These are phyloP conservation scores for Lasiosphaeria hispida DNA, from an alignment of 495 filamentous ascomycete genomes.

Conservation along the genomic window DNA sequence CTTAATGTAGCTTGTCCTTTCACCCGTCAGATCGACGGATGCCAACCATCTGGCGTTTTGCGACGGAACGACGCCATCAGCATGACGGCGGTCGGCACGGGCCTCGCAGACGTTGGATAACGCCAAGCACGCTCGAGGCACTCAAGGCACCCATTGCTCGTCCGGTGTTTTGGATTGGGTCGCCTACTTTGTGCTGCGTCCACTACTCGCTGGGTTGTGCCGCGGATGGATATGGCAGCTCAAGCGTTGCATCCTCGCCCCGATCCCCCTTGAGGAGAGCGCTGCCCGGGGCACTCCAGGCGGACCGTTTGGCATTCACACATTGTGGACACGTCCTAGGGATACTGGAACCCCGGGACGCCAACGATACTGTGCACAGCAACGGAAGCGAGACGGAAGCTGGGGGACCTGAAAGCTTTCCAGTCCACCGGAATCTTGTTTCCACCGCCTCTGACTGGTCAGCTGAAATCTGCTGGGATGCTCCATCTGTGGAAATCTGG, in stretches of 20 bases:
- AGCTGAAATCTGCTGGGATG: background rate
- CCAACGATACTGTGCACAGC: background rate
- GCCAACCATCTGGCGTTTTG: background rate
- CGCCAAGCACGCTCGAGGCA: no score
- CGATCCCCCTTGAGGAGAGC: no score
- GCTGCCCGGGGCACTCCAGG: no score
- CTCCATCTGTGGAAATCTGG: constrained; percentile 19
- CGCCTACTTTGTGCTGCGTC: no score
- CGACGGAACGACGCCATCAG: background rate
- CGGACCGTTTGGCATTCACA: no score
- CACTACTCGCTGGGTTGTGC: no score
- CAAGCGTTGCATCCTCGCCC: no score
- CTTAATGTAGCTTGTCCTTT: background rate
- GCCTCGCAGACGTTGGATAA: no score
- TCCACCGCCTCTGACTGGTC: constrained; percentile 11
- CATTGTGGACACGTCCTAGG: no score
- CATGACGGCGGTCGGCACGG: background rate
- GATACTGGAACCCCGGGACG: background rate
- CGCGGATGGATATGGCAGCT: no score
- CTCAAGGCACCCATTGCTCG: no score
- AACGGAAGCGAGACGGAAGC: background rate
- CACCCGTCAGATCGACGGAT: constrained; percentile 2
- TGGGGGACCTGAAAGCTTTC: background rate
- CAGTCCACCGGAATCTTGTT: background rate
- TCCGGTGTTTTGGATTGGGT: no score